A percentile compares a stretch with the other conserved stretches of the same genome.
These are phyloP conservation scores for Fusarium penzigii DNA, from an alignment of 2,329 filamentous ascomycete genomes.

Conservation along the genomic window DNA sequence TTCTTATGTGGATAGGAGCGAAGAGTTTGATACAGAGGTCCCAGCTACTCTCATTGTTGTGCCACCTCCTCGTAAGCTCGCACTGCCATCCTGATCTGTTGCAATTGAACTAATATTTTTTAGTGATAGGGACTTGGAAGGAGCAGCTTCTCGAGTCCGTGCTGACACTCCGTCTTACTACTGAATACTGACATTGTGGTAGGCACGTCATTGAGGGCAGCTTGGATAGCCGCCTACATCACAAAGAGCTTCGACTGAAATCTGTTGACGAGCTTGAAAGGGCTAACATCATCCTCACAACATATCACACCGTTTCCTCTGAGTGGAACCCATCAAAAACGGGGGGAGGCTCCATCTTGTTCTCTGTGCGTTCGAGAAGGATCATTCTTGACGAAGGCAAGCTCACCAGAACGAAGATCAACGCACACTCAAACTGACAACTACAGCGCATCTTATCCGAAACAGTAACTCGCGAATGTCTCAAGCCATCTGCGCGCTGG, in stretches of 20 bases:
- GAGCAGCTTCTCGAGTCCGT: slow-evolving; percentile 32
- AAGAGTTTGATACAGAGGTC: not conserved
- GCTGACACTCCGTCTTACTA: accelerated
- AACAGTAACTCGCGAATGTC: slow-evolving; percentile 17
- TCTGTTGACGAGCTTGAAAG: slow-evolving; percentile 9
- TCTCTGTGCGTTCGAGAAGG: slow-evolving; percentile 37
- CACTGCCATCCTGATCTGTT: no score
- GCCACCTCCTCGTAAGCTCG: slow-evolving; percentile 35
- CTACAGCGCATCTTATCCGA: slow-evolving; percentile 16
- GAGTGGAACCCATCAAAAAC: slow-evolving; percentile 33
- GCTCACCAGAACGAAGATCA: accelerated
- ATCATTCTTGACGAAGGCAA: slow-evolving; percentile 22
- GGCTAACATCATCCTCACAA: slow-evolving; percentile 39
- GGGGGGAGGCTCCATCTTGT: slow-evolving; percentile 25
- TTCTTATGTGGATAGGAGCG: accelerated
- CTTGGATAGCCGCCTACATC: slow-evolving; percentile 31
- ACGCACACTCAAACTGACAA: not conserved
- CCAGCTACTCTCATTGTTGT: slow-evolving; percentile 38
- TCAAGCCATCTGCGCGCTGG: slow-evolving; percentile 39
- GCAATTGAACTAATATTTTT: not conserved
- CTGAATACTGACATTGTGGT: not conserved
- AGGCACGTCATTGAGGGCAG: slow-evolving; percentile 26
- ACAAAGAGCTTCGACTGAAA: slow-evolving; percentile 29
- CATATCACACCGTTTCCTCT: slow-evolving; percentile 41
- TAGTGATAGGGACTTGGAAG: slow-evolving; percentile 43